These are phyloP conservation scores for Ashbya aceris DNA, from an alignment of 1,139 yeast species.

Conservation along the genomic window DNA sequence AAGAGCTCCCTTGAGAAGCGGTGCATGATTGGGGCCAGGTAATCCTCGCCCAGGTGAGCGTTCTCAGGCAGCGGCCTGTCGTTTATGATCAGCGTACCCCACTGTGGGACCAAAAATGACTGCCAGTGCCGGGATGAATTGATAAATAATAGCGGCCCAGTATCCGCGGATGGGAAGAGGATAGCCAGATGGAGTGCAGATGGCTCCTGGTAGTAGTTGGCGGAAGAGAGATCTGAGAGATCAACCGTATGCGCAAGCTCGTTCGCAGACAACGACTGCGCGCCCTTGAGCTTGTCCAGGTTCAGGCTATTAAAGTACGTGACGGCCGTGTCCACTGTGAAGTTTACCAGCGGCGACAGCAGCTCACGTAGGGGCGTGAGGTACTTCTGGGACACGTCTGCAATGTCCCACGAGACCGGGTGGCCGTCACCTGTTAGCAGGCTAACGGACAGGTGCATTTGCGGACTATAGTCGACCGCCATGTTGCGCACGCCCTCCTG, in stretches of 20 bases:
- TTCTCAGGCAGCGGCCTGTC: constrained; percentile 31
- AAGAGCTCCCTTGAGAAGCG: constrained; percentile 68
- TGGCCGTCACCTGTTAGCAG: constrained; percentile 46
- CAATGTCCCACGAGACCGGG: constrained; percentile 51
- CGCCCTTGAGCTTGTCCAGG: constrained; percentile 33
- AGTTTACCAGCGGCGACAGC: constrained; percentile 49
- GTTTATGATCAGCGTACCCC: constrained; percentile 70
- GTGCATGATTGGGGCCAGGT: constrained; percentile 52
- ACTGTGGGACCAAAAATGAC: constrained; percentile 77
- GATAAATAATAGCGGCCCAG: constrained; percentile 17
- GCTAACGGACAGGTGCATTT: constrained; percentile 61
- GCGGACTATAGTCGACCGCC: constrained; percentile 50
- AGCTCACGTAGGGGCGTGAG: constrained; percentile 40
- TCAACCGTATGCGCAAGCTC: constrained; percentile 33
- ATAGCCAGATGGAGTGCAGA: constrained; percentile 24
- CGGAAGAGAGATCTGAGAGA: constrained; percentile 31
- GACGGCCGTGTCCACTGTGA: constrained; percentile 71
- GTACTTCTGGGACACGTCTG: constrained; percentile 33
- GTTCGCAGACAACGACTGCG: constrained; percentile 32
- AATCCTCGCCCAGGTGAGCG: constrained; percentile 34
- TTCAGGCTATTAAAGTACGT: constrained; percentile 48
- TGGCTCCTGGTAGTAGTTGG: constrained; percentile 22
- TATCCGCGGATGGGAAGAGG: constrained; percentile 24
- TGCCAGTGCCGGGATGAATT: constrained; percentile 38
- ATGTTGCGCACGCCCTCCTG: constrained; percentile 18